Evolutionary conservation across 305 asterid species (phyloP), one percentile per base, ranked within the genome.

Genomic region (Fraxinus floribunda): DNA sequence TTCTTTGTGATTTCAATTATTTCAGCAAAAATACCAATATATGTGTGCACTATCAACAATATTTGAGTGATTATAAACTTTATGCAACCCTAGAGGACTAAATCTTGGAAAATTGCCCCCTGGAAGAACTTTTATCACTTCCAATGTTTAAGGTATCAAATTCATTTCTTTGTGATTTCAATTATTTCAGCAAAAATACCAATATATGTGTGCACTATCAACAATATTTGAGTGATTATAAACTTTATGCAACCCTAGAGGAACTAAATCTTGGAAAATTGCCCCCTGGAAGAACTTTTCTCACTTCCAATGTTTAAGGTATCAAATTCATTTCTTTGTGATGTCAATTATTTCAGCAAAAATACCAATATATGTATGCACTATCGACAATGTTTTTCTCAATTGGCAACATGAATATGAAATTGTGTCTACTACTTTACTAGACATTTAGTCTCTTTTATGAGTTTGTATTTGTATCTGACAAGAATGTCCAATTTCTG

Each of bases 281-380:
- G 87, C 98, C 97, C 49, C 98, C 96, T 26, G 1, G 99, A 92
- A 88, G 99, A 94, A 82, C 93, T 94, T 79, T 85, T 95, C 73
- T 95, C 99, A 5, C 95, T 89, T 84, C 97, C 99, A 76, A 93
- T 87, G 92, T 95, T 95, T 85, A 94, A 95, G 99, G 97, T 94
- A 88, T 70, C 77, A 7, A 77, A 60, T 38, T 26, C 41, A 41
- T 72, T 81, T 78, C 24, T 68, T 7, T 30, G 20, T 30, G 10
- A 1, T 30, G 41, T 70, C 20, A 70, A 15, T 24, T 29, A 29
- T 68, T 9, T 26, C 38, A 13, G 75, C 38, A 30, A 26, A 70
- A 4, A 70, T 8, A 26, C 32, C 73, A 26, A 66, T 66, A 22
- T 66, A 66, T 26, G 73, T 62, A 20, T 20, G 71, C 10, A 62